These are phyloP conservation scores for Chlamydomonas sphaeroides DNA, from an alignment of 139 green algal genomes.

Conservation along the genomic window DNA sequence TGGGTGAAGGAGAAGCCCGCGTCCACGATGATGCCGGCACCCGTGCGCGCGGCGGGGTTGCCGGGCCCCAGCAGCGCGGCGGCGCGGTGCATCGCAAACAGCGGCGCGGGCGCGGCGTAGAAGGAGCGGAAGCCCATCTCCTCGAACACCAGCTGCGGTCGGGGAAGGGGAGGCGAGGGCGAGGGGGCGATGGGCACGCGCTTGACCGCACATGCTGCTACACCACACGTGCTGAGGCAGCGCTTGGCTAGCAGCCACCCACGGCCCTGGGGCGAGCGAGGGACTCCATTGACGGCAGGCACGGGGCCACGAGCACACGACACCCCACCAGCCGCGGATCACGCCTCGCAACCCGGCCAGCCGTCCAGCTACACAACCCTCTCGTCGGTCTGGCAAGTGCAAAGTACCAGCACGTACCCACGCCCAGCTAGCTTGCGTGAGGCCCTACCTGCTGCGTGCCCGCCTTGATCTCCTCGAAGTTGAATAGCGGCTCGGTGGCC, in stretches of 20 bases:
- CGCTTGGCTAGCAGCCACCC: too few relatives aligned
- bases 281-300: too few relatives aligned
- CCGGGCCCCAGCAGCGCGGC: slow-evolving; percentile 16
- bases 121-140: slow-evolving; percentile 78
- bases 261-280: too few relatives aligned
- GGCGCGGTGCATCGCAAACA: slow-evolving; percentile 64
- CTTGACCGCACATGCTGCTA: too few relatives aligned
- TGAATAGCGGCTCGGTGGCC: slow-evolving; percentile 86
- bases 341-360: too few relatives aligned
- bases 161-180: neutral
- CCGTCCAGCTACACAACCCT: too few relatives aligned
- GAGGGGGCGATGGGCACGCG: neutral
- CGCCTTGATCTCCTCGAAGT: slow-evolving; percentile 75
- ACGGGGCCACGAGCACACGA: too few relatives aligned
- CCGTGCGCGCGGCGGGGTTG: neutral
- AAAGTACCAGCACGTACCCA: too few relatives aligned
- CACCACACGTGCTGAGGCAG: too few relatives aligned
- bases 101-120: slow-evolving; percentile 62
- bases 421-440: too few relatives aligned
- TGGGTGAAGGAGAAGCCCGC: slow-evolving; percentile 86
- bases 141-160: slow-evolving; percentile 80
- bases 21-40: slow-evolving; percentile 69
- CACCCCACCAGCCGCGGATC: too few relatives aligned
- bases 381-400: too few relatives aligned
- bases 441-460: slow-evolving; percentile 74